phyloP scores from a whole-genome alignment of 331 rosid genomes.

The Malus hybrid region DNA sequence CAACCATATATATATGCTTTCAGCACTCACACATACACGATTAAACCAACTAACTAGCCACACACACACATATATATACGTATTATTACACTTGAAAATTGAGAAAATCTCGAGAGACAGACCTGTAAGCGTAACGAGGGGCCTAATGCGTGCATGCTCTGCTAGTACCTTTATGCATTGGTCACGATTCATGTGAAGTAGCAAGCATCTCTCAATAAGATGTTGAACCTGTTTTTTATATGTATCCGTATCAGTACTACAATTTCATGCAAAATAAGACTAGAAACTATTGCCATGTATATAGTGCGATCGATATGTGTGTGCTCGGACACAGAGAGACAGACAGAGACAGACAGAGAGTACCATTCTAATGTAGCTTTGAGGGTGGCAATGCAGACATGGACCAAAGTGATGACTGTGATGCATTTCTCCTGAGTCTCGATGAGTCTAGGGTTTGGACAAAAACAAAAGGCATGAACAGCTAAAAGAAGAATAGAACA shows the following conservation, averaged over 20 bases:
- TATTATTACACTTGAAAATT: neutral
- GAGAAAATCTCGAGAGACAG: too few species aligned
- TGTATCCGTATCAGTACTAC: neutral
- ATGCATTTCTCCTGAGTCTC: conserved; percentile 16
- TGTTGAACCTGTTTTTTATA: conserved; percentile 62
- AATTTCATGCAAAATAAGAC: conserved; percentile 20
- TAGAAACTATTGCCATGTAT: neutral
- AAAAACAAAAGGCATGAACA: neutral
- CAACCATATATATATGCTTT: neutral
- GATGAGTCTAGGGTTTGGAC: neutral
- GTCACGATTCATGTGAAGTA: conserved; percentile 71
- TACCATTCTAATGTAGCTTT: conserved; percentile 76
- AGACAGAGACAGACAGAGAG: neutral
- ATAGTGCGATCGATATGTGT: neutral
- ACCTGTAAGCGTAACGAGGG: conserved; percentile 81
- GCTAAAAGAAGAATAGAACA: neutral
- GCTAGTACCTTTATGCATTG: conserved; percentile 68
- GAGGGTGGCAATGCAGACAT: conserved; percentile 81
- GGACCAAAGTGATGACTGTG: conserved; percentile 46
- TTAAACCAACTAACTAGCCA: neutral
- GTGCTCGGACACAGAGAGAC: neutral
- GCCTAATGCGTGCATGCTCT: conserved; percentile 67
- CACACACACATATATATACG: too few species aligned
- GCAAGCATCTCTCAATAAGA: conserved; percentile 83
- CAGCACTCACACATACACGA: neutral